Base-by-base conservation (phyloP, 257 asterid species). In the Jacaranda mimosifolia region DNA sequence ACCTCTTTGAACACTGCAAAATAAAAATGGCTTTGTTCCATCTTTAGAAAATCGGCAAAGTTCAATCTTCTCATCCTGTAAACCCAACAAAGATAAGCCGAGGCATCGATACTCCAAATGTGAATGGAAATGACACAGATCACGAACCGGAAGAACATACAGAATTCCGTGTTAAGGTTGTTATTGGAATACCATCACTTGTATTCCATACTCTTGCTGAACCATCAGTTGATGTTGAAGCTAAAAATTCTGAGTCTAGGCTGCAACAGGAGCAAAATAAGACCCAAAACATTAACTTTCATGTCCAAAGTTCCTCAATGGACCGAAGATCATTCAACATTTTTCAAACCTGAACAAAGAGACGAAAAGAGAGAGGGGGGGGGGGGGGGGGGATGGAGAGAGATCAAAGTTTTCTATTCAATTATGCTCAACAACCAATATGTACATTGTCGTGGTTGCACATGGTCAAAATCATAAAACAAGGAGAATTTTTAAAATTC, bases 181-280 rank as follows among this genome's bases (percentile, higher is more conserved):
- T 85, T 63, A 93, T 74, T 58, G 97, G 97, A 85, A 93, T 76
- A 53, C 99, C 97, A 74, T 93, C 96, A 68, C 72, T 86, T 46
- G 97, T 88, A 80, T 87, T 92, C 99, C 99, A 96, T 84, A 96
- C 86, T 87, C 95, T 90, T 36, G 97, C 97, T 12, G 96, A 87
- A 76, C 99, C 99, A 85, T 96, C 98, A 39, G 88, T 83, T 70
- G 99, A 96, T 12, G 99, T 93, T 80, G 99, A 81, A 68, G 99
- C 98, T 84, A 96, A 81, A 82, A 87, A 93, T 83, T 87, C 99
- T 0, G 99, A 93, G 82, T 96, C 99, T 81, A 96, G 87, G 84
- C 98, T 95, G 91, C 77, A 82, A 84, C 56, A 13, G n/a, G 63
- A 64, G 79, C 46, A 68, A 80, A 63, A 78, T 38, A 81, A 10